Conservation (phyloP, 768 basidiomycete species). For the Boletus edulis region DNA sequence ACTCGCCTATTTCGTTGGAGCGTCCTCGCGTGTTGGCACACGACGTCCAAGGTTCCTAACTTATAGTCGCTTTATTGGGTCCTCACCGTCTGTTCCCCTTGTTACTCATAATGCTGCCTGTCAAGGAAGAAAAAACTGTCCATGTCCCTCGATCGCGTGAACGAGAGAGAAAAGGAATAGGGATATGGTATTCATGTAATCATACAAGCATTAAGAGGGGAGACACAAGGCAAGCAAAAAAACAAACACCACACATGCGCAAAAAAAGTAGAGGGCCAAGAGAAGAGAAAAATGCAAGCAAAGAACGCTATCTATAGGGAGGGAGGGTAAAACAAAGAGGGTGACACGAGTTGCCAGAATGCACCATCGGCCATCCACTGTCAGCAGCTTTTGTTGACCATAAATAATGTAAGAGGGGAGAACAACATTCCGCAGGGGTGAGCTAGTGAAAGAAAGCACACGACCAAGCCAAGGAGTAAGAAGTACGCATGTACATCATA, state of each 20-base stretch:
- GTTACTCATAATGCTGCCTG: background rate
- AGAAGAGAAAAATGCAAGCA: background rate
- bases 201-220: background rate
- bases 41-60: background rate
- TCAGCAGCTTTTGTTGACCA: constrained; percentile 23
- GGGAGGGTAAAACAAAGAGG: too few relatives aligned
- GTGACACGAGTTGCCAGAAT: background rate
- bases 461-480: background rate
- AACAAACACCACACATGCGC: background rate
- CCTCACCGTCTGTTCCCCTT: background rate
- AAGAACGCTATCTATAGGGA: background rate
- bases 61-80: constrained; percentile 8
- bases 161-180: background rate
- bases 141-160: too few relatives aligned
- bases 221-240: background rate
- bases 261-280: background rate
- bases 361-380: background rate
- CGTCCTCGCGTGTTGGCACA: too few relatives aligned
- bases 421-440: constrained; percentile 15
- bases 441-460: constrained; percentile 2
- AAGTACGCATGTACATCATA: constrained; percentile 19
- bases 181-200: background rate
- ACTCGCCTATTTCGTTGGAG: background rate
- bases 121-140: too few relatives aligned
- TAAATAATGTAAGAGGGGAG: constrained; percentile 20